A percentile compares a stretch with the other conserved stretches of the same genome.
Evolutionary conservation across 2,329 filamentous ascomycete genomes (phyloP).

Genomic region (Trichoderma hamatum): DNA sequence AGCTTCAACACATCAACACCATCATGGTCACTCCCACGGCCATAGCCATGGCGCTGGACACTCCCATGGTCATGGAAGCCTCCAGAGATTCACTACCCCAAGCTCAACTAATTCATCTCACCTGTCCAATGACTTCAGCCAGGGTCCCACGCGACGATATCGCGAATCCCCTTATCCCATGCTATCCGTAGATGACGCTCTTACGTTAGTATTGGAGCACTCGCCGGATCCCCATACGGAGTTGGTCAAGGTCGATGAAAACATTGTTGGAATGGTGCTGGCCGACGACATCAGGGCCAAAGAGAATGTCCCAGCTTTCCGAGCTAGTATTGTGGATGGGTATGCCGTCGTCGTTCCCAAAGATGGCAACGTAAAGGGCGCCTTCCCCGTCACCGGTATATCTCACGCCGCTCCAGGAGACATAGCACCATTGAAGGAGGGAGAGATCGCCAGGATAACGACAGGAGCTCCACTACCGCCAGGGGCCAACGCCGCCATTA

Average conservation of each 20-base stretch:
- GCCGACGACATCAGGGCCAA: constrained; percentile 78
- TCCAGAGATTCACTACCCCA: constrained; percentile 73
- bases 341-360: constrained; percentile 78
- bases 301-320: constrained; percentile 88
- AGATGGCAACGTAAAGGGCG: constrained; percentile 69
- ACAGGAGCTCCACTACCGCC: constrained; percentile 90
- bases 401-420: constrained; percentile 81
- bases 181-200: constrained; percentile 81
- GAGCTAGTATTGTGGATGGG: constrained; percentile 95
- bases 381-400: constrained; percentile 83
- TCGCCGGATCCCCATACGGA: constrained; percentile 66
- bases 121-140: constrained; percentile 62
- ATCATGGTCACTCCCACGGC: constrained; percentile 43
- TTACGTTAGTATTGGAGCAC: constrained; percentile 70
- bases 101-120: constrained; percentile 58
- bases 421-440: constrained; percentile 65
- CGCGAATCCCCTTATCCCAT: constrained; percentile 90
- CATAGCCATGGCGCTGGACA: constrained; percentile 54
- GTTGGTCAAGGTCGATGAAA: constrained; percentile 62
- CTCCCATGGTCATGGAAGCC: constrained; percentile 54
- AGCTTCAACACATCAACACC: constrained; percentile 49
- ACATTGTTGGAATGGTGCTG: constrained; percentile 75
- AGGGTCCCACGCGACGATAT: constrained; percentile 70
- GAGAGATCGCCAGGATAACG: constrained; percentile 86
- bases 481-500: constrained; percentile 88